Conservation (phyloP, 345 rosid species). For the Erysimum cheiranthoides region DNA sequence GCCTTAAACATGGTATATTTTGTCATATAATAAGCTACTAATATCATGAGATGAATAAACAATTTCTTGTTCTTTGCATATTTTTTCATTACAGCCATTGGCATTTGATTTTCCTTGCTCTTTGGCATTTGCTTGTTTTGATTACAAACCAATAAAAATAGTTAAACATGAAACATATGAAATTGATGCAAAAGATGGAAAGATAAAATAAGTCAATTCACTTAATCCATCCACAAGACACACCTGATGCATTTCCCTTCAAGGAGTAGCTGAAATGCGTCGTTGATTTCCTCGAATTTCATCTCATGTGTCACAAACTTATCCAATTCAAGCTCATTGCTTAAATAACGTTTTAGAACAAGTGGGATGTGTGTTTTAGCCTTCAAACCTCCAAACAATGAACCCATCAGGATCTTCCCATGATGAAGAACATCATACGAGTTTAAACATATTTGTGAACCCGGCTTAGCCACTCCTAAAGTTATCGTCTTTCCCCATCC, state of each 20-base stretch:
- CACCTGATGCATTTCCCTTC: slow-evolving; percentile 72
- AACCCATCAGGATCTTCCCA: slow-evolving; percentile 65
- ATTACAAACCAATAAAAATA: slow-evolving; percentile 2
- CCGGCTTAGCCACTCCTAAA: slow-evolving; percentile 80
- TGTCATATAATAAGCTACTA: background rate
- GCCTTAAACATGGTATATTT: background rate
- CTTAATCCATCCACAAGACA: slow-evolving; percentile 75
- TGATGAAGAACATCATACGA: slow-evolving; percentile 64
- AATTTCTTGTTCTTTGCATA: background rate
- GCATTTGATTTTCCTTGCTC: slow-evolving; percentile 5
- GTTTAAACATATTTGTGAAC: slow-evolving; percentile 53
- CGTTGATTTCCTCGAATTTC: slow-evolving; percentile 71
- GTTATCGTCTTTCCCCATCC: slow-evolving; percentile 94
- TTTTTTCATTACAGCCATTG: background rate
- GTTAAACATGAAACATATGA: background rate
- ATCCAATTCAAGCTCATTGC: slow-evolving; percentile 77
- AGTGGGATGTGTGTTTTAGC: slow-evolving; percentile 82
- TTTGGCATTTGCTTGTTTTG: background rate
- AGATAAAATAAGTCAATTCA: slow-evolving; percentile 23
- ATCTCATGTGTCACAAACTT: slow-evolving; percentile 84
- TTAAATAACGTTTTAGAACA: slow-evolving; percentile 65
- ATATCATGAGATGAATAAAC: background rate
- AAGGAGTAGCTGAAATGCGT: slow-evolving; percentile 65
- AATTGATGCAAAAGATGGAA: slow-evolving; percentile 5
- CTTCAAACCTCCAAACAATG: slow-evolving; percentile 83